Evolutionary conservation across 1,284 basidiomycete species (phyloP), one percentile per base, ranked within the genome.

Genomic region (Leccinum subrobustum): DNA sequence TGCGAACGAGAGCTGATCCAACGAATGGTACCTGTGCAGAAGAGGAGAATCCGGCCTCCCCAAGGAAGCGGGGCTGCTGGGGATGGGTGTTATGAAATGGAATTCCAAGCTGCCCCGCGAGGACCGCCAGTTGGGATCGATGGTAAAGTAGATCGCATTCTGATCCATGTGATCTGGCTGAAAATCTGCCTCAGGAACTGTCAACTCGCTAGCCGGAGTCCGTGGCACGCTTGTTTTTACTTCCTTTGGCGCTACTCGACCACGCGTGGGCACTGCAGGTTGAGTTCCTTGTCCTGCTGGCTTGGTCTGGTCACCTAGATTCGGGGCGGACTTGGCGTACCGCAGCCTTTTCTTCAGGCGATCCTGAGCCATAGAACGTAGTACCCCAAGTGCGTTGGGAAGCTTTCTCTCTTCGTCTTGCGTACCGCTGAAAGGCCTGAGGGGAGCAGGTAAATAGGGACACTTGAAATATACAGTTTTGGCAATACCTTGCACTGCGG

Each of bases 61-160:
- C 37, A 56, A n/a, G 1, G 47, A 52, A 44, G 39, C 52, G 20
- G 54, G 47, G 48, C 57, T 62, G 6, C 61, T 56, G 12, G 69
- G 70, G n/a, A 74, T 42, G 1, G 72, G 70, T 4, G 72, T 73
- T 44, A 73, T 64, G 54, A 52, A 63, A n/a, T 64, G 61, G 52
- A 75, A 57, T 53, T 57, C 42, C 12, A 61, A 60, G 23, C 72
- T 70, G 4, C 58, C 72, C 54, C 44, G 52, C 20, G 73, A 73
- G 39, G 56, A 57, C 2, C 53, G 59, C 59, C 69, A 65, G 23
- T 59, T 56, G 6, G 69, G 60, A 55, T 74, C 70, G 1, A 75
- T 57, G 18, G 69, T 70, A 52, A 72, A 73, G 61, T 73, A 72
- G 47, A 72, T 74, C 16, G 60, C 69, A 25, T 65, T 62, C 37